phyloP scores from a whole-genome alignment of 768 basidiomycete species.

The Trichaptum fuscoviolaceum region DNA sequence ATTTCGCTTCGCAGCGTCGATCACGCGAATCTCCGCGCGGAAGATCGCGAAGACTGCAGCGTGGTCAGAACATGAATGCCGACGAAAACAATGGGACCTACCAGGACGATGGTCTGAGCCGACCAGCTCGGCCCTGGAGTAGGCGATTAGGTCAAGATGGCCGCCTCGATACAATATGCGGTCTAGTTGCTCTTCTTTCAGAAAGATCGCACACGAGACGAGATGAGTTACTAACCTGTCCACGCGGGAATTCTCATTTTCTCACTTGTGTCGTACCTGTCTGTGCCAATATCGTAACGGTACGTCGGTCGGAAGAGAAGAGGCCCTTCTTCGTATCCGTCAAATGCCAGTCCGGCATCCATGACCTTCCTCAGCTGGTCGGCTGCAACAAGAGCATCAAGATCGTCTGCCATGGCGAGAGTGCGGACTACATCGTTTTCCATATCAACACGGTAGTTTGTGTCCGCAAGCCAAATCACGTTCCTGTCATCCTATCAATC shows the following conservation, averaged over 20 bases:
- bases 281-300: constrained; percentile 78
- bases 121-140: constrained; percentile 78
- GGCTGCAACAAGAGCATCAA: constrained; percentile 67
- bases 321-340: constrained; percentile 84
- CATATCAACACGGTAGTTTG: constrained; percentile 90
- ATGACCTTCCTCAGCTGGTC: constrained; percentile 87
- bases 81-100: constrained; percentile 22
- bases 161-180: constrained; percentile 84
- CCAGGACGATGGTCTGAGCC: constrained; percentile 98
- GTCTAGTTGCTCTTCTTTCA: constrained; percentile 45
- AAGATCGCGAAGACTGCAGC: constrained; percentile 78
- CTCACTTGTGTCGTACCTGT: constrained; percentile 91
- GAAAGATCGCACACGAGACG: constrained; percentile 5
- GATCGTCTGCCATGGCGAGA: constrained; percentile 58
- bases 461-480: constrained; percentile 91
- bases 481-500: constrained; percentile 47
- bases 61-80: background rate
- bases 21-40: constrained; percentile 65
- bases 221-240: constrained; percentile 63
- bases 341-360: constrained; percentile 67
- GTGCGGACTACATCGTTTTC: constrained; percentile 75
- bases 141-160: constrained; percentile 66
- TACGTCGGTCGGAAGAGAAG: constrained; percentile 93
- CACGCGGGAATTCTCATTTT: constrained; percentile 96
- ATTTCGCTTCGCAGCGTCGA: constrained; percentile 73